A percentile compares a stretch with the other conserved stretches of the same genome.
Conservation (phyloP, 192 early-diverging fungal species). For the Backusella tuberculispora region DNA sequence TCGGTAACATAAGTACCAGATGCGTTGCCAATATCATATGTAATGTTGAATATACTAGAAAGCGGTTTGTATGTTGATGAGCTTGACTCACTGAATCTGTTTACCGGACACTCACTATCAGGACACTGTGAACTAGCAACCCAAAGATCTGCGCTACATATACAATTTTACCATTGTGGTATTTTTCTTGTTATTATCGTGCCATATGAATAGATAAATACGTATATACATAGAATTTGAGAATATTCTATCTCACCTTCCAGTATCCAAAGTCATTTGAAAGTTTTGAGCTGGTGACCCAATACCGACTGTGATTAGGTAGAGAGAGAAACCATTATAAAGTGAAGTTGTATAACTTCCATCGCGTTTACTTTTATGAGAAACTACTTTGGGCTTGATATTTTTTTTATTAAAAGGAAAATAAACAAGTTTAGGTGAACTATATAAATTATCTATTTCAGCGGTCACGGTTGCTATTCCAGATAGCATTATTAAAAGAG, state of each 20-base stretch:
- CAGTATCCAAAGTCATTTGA: constrained; percentile 11
- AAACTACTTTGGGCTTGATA: too few species aligned
- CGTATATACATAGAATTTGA: not conserved
- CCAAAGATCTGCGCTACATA: constrained; percentile 38
- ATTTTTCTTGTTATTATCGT: not conserved
- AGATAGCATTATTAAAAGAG: too few species aligned
- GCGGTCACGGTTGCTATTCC: too few species aligned
- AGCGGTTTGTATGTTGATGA: constrained; percentile 27
- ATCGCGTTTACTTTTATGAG: too few species aligned
- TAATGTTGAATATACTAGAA: constrained; percentile 14
- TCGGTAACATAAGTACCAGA: constrained; percentile 33
- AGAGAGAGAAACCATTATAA: constrained; percentile 2
- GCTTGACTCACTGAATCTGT: constrained; percentile 14
- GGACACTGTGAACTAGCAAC: constrained; percentile 33
- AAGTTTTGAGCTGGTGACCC: constrained; percentile 20
- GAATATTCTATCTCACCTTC: not conserved
- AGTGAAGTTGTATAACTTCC: too few species aligned
- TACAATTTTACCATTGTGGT: too few species aligned
- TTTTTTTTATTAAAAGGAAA: too few species aligned
- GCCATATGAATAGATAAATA: not conserved
- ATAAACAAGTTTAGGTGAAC: too few species aligned
- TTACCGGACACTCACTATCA: constrained; percentile 12
- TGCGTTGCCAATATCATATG: constrained; percentile 38
- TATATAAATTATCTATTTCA: too few species aligned
- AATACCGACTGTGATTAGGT: not conserved